Conservation (phyloP, 139 green algal genomes). For the Coelastrella sp. region DNA sequence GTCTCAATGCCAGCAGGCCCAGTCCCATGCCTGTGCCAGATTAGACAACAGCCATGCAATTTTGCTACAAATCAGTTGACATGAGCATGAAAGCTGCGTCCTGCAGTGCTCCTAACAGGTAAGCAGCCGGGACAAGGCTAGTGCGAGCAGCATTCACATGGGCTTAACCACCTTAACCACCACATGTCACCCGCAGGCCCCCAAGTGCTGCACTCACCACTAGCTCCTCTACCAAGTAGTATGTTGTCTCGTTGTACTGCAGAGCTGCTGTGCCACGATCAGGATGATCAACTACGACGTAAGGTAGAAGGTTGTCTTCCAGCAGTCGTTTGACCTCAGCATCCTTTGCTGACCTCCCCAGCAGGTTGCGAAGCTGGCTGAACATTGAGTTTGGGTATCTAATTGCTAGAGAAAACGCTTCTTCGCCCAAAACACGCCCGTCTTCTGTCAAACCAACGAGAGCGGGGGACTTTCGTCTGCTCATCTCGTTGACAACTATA, state of each 20-base stretch:
- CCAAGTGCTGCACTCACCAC: constrained; percentile 78
- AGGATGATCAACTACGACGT: constrained; percentile 73
- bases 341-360: constrained; percentile 79
- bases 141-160: no score
- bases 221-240: constrained; percentile 87
- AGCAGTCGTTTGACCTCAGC: constrained; percentile 62
- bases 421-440: constrained; percentile 92
- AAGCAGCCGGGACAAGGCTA: no score
- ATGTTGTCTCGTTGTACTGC: constrained; percentile 47
- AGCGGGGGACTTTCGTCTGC: constrained; percentile 91
- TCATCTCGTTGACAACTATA: constrained; percentile 97
- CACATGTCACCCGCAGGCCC: no score
- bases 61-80: no score
- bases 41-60: no score
- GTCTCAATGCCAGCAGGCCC: no score
- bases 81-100: no score
- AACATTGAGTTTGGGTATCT: constrained; percentile 87
- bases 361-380: constrained; percentile 76
- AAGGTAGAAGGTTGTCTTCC: constrained; percentile 72
- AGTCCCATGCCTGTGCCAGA: no score
- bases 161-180: background rate
- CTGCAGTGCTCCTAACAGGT: no score
- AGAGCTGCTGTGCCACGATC: constrained; percentile 67
- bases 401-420: constrained; percentile 78
- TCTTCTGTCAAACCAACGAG: constrained; percentile 87